Evolutionary conservation across 176 grass and related monocot genomes (phyloP).

Genomic region (Dendrocalamus sinicus): DNA sequence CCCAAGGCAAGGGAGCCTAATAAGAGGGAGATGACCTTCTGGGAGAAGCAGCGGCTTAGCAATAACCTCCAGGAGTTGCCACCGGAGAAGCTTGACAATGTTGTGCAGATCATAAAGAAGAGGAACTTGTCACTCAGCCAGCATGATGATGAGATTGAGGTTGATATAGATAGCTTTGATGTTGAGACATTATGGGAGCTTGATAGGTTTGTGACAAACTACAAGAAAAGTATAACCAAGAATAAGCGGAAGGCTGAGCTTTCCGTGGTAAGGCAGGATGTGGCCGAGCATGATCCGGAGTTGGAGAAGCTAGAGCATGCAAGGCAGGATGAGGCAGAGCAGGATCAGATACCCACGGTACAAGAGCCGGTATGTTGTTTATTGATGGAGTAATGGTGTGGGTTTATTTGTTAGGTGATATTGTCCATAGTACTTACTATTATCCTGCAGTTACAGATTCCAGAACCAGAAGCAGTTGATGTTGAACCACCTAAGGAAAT

Average conservation of each 20-base stretch:
- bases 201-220: constrained; percentile 81
- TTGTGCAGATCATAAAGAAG: constrained; percentile 89
- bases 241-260: constrained; percentile 80
- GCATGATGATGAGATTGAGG: constrained; percentile 89
- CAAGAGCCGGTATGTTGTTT: constrained; percentile 61
- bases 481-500: constrained; percentile 53
- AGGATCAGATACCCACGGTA: constrained; percentile 33
- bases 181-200: constrained; percentile 88
- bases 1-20: constrained; percentile 80
- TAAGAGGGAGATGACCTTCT: constrained; percentile 91
- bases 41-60: constrained; percentile 61
- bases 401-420: constrained; percentile 11
- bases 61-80: constrained; percentile 63
- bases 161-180: constrained; percentile 90
- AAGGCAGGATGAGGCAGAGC: constrained; percentile 50
- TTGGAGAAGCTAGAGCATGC: constrained; percentile 48
- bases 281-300: constrained; percentile 40
- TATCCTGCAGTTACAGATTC: constrained; percentile 42
- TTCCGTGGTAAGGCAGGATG: constrained; percentile 56
- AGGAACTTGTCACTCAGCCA: constrained; percentile 71
- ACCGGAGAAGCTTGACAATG: constrained; percentile 75
- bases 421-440: constrained; percentile 23
- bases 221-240: constrained; percentile 78
- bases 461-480: constrained; percentile 56
- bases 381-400: neutral